phyloP scores from a whole-genome alignment of 2,329 filamentous ascomycete genomes.

The Lizonia empirigonia region DNA sequence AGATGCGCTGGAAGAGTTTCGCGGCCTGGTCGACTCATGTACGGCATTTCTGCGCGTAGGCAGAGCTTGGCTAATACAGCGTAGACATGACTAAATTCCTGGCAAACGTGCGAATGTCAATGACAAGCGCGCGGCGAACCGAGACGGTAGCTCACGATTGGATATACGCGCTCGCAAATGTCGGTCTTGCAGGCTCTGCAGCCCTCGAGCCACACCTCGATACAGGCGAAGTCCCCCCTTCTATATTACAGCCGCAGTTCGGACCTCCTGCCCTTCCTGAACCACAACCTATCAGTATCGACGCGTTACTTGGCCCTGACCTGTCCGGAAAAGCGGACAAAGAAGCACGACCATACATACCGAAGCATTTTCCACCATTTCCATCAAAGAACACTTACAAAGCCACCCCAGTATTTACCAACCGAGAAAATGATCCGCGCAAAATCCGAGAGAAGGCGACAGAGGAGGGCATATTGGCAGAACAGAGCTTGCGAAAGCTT shows the following conservation, averaged over 20 bases:
- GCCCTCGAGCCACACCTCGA: constrained; percentile 50
- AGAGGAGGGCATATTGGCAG: constrained; percentile 68
- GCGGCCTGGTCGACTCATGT: constrained; percentile 64
- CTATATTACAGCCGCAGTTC: constrained; percentile 49
- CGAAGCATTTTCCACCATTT: constrained; percentile 65
- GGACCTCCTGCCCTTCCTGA: constrained; percentile 49
- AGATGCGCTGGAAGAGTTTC: constrained; percentile 62
- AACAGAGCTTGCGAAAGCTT: constrained; percentile 67
- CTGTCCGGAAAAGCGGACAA: constrained; percentile 56
- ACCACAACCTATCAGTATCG: constrained; percentile 51
- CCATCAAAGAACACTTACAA: constrained; percentile 70
- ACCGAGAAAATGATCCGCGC: constrained; percentile 64
- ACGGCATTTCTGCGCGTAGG: constrained; percentile 42
- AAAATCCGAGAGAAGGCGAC: constrained; percentile 67
- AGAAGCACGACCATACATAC: constrained; percentile 59
- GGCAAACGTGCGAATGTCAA: constrained; percentile 61
- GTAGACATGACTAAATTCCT: constrained; percentile 62
- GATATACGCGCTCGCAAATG: constrained; percentile 56
- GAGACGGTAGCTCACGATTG: constrained; percentile 65
- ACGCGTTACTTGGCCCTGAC: constrained; percentile 58
- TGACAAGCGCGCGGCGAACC: constrained; percentile 61
- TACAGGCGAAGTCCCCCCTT: constrained; percentile 45
- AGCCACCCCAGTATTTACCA: constrained; percentile 62
- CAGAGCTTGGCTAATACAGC: constrained; percentile 26
- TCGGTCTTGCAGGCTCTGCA: constrained; percentile 48